Conservation (phyloP, 108 stramenopile genomes). For the Pseudonitzschia delicatissima region DNA sequence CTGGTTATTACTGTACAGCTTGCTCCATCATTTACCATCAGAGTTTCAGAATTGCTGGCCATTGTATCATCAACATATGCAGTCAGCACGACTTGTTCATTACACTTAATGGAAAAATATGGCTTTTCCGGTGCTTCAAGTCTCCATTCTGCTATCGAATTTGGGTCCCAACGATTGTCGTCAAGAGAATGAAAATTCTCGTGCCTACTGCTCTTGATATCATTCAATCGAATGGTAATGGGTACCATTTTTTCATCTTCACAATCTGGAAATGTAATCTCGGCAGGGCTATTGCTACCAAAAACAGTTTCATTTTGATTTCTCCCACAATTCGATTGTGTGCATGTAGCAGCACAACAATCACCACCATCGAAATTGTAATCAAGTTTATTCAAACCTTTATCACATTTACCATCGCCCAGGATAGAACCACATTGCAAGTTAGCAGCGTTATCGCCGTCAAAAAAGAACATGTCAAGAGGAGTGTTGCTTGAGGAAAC, state of each 20-base stretch:
- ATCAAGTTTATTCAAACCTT: not conserved
- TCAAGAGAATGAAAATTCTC: not conserved
- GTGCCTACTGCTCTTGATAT: not conserved
- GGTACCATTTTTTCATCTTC: not conserved
- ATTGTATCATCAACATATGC: not conserved
- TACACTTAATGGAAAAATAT: not conserved
- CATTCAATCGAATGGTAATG: not conserved
- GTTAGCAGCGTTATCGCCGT: not conserved
- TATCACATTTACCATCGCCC: not conserved
- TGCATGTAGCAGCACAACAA: conserved; percentile 8
- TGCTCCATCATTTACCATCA: not conserved
- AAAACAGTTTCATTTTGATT: not conserved
- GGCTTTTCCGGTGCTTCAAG: not conserved
- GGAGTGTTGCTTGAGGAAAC: not conserved
- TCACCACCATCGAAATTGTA: conserved; percentile 8
- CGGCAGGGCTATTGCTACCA: not conserved
- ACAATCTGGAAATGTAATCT: not conserved
- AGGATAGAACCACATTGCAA: not conserved
- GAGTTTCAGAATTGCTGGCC: not conserved
- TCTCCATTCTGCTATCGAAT: not conserved
- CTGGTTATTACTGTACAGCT: not conserved
- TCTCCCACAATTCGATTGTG: not conserved
- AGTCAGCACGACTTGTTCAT: not conserved
- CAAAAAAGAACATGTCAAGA: not conserved
- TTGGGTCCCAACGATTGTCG: not conserved